These are phyloP conservation scores for Misopates orontium DNA, from an alignment of 257 asterid genomes.

Conservation along the genomic window DNA sequence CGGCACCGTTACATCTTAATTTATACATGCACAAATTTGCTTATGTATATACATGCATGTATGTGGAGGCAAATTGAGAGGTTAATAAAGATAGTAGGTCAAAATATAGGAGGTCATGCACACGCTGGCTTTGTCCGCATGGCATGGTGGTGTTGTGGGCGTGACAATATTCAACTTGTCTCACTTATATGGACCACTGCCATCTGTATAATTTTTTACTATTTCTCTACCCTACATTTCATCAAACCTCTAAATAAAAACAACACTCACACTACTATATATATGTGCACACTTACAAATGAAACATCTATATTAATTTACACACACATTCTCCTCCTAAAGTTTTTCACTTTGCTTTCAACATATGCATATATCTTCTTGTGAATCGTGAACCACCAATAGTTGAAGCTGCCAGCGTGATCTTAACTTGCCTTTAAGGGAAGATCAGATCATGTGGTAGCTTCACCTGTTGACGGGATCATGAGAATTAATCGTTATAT, in stretches of 20 bases:
- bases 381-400: conserved; percentile 39
- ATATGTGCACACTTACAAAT: background rate
- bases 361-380: no score
- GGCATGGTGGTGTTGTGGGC: conserved; percentile 47
- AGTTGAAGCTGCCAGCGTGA: conserved; percentile 81
- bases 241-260: background rate
- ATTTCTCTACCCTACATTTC: no score
- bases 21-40: no score
- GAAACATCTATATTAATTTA: conserved; percentile 22
- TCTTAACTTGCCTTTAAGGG: conserved; percentile 44
- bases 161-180: conserved; percentile 59
- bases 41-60: no score
- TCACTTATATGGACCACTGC: conserved; percentile 55
- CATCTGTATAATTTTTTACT: conserved; percentile 24
- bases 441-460: conserved; percentile 52
- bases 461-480: conserved; percentile 42
- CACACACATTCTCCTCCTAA: conserved; percentile 24
- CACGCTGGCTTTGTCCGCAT: conserved; percentile 33
- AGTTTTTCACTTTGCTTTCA: background rate
- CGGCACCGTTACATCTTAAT: no score
- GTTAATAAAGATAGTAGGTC: conserved; percentile 32
- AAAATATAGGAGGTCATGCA: conserved; percentile 29
- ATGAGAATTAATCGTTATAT: conserved; percentile 3
- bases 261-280: background rate
- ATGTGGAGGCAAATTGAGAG: background rate